Percentiles rank a stretch among this genome's conserved stretches.
These are phyloP conservation scores for Populus simonii DNA, from an alignment of 345 rosid species.

Conservation along the genomic window DNA sequence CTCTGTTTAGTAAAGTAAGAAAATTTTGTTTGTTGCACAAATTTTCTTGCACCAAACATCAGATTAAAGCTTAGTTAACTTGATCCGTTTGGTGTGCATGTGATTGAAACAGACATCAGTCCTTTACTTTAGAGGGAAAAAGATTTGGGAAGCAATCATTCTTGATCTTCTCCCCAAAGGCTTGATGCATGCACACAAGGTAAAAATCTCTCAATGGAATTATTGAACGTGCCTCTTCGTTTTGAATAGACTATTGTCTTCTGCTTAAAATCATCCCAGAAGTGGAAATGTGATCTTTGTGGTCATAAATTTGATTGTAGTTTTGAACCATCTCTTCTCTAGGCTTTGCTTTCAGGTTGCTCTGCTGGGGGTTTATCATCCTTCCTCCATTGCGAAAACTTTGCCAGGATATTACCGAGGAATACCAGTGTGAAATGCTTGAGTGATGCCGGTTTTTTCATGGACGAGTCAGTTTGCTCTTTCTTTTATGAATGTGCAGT, in stretches of 20 bases:
- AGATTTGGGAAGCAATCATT: slow-evolving; percentile 82
- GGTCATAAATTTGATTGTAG: neutral
- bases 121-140: slow-evolving; percentile 90
- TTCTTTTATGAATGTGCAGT: neutral
- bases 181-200: slow-evolving; percentile 62
- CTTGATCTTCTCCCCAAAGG: slow-evolving; percentile 85
- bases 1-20: neutral
- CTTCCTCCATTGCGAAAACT: slow-evolving; percentile 72
- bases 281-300: neutral
- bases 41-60: neutral
- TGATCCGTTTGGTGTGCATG: slow-evolving; percentile 10
- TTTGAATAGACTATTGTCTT: neutral
- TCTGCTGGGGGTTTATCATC: slow-evolving; percentile 94
- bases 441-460: slow-evolving; percentile 94
- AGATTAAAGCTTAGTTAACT: neutral
- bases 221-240: no score
- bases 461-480: slow-evolving; percentile 58
- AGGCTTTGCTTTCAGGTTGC: slow-evolving; percentile 98
- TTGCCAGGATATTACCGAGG: slow-evolving; percentile 53
- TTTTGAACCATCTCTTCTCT: neutral
- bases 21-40: neutral
- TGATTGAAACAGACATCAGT: slow-evolving; percentile 58
- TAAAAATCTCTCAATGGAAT: slow-evolving; percentile 18
- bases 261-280: neutral
- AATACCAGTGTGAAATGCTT: slow-evolving; percentile 77